These are phyloP conservation scores for Neonothopanus nambi DNA, from an alignment of 1,284 basidiomycete genomes.

Conservation along the genomic window DNA sequence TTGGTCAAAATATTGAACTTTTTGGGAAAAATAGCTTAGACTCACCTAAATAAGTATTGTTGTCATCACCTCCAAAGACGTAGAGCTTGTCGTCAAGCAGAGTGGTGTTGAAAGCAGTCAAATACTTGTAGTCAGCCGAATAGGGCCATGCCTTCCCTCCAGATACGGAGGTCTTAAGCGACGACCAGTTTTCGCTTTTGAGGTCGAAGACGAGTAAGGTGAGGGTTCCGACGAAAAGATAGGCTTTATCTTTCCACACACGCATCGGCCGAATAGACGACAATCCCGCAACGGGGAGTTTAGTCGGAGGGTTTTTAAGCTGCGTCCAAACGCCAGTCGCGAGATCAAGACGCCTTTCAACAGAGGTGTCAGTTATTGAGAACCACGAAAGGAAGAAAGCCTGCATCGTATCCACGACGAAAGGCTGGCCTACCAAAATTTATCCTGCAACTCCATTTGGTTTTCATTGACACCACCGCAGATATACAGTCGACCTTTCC, in stretches of 20 bases:
- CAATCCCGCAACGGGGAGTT: not conserved
- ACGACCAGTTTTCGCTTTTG: constrained; percentile 1
- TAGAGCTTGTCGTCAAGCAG: constrained; percentile 12
- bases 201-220: constrained; percentile 8
- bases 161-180: not conserved
- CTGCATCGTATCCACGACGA: not conserved
- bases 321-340: not conserved
- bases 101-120: not conserved
- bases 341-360: constrained; percentile 1
- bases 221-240: constrained; percentile 4
- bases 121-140: not conserved
- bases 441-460: constrained; percentile 1
- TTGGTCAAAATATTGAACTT: not conserved
- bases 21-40: not conserved
- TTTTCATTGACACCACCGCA: not conserved
- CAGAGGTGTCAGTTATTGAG: not conserved
- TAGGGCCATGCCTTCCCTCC: constrained; percentile 2
- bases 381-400: not conserved
- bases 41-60: constrained; percentile 6
- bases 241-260: constrained; percentile 8
- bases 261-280: constrained; percentile 4
- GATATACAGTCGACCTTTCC: constrained; percentile 1
- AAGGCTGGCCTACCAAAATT: not conserved
- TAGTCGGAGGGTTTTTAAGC: not conserved
- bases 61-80: constrained; percentile 14